phyloP scores from a whole-genome alignment of 2,329 filamentous ascomycete genomes.

The Tympanopsis confertula region DNA sequence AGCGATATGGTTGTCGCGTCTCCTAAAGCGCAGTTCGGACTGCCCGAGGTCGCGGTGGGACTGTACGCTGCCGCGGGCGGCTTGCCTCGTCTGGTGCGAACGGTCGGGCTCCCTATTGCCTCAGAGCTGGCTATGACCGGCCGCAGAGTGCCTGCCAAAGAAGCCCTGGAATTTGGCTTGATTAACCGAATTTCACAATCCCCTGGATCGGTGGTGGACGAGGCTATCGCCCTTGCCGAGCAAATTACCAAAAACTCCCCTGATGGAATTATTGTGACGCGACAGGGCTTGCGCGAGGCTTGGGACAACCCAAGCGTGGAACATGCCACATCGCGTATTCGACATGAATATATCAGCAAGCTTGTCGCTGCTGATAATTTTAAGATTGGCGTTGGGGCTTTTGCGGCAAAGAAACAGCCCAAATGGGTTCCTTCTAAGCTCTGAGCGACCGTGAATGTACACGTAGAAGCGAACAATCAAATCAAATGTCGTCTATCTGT shows the following conservation, averaged over 20 bases:
- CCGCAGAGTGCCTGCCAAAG: slow-evolving; percentile 27
- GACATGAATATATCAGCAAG: slow-evolving; percentile 24
- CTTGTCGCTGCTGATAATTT: slow-evolving; percentile 32
- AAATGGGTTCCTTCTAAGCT: slow-evolving; percentile 35
- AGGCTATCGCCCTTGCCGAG: slow-evolving; percentile 21
- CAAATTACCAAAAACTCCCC: slow-evolving; percentile 19
- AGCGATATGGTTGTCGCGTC: slow-evolving; percentile 40
- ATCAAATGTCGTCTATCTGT: no score
- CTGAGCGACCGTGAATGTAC: slow-evolving; percentile 10
- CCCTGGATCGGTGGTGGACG: slow-evolving; percentile 19
- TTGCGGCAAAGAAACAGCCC: slow-evolving; percentile 35
- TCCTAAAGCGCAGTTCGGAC: slow-evolving; percentile 34
- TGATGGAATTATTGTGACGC: slow-evolving; percentile 26
- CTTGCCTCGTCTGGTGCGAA: slow-evolving; percentile 35
- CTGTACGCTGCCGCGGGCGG: slow-evolving; percentile 39
- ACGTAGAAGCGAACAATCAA: no score
- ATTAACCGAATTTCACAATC: slow-evolving; percentile 23
- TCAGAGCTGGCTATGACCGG: slow-evolving; percentile 37
- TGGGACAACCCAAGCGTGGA: slow-evolving; percentile 28
- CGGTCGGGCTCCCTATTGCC: slow-evolving; percentile 31
- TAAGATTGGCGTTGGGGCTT: slow-evolving; percentile 35
- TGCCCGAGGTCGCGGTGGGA: slow-evolving; percentile 41
- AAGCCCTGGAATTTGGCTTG: slow-evolving; percentile 26
- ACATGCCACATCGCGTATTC: slow-evolving; percentile 22
- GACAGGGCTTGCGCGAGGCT: slow-evolving; percentile 21